Evolutionary conservation across 225 moss, liverwort and hornwort genomes (phyloP).

Genomic region (Pleurozium schreberi): DNA sequence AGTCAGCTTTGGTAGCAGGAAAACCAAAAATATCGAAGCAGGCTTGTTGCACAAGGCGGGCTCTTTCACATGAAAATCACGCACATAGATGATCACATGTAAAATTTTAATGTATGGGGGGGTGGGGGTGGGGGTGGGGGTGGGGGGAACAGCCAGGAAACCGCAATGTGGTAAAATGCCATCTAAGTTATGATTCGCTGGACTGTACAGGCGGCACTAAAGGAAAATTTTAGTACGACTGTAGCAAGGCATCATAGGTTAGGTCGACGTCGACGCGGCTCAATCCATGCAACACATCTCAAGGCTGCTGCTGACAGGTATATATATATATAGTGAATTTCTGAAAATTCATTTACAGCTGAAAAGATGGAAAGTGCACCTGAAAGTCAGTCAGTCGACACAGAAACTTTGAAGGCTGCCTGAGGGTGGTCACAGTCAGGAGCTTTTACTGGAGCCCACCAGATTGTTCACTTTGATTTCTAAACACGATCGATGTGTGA

Average conservation of each 20-base stretch:
- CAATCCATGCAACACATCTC: neutral
- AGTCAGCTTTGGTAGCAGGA: neutral
- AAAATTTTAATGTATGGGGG: neutral
- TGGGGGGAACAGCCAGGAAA: neutral
- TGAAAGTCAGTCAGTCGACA: neutral
- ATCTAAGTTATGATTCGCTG: neutral
- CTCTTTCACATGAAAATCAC: neutral
- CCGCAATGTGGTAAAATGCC: neutral
- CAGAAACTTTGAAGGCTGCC: neutral
- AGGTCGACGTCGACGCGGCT: neutral
- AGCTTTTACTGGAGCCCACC: neutral
- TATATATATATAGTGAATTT: neutral
- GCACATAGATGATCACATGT: neutral
- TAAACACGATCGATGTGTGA: neutral
- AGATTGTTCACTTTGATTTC: neutral
- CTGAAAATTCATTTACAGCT: neutral
- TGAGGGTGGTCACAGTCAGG: neutral
- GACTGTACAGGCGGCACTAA: neutral
- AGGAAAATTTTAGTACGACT: neutral
- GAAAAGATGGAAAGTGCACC: neutral
- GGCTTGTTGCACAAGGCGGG: neutral
- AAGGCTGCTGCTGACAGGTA: neutral
- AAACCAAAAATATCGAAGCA: neutral
- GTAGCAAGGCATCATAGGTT: neutral
- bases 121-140: too few relatives aligned